These are phyloP conservation scores for Oryza officinalis DNA, from an alignment of 176 grass and related monocot genomes.

Conservation along the genomic window DNA sequence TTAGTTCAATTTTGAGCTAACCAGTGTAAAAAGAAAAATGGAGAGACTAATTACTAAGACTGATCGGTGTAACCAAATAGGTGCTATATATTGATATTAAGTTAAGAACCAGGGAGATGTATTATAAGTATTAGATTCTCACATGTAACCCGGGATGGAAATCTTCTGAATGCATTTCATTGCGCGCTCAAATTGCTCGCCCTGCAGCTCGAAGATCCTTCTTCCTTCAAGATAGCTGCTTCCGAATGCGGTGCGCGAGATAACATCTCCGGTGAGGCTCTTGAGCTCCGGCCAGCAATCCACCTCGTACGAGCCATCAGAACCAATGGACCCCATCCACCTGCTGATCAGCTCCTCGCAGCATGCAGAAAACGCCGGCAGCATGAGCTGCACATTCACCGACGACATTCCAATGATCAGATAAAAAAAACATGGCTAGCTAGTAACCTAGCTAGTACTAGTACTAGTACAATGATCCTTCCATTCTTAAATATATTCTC, in stretches of 20 bases:
- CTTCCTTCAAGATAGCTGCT: slow-evolving; percentile 53
- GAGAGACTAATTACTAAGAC: too few relatives aligned
- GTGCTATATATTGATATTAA: not conserved
- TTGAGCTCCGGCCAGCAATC: slow-evolving; percentile 57
- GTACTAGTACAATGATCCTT: too few relatives aligned
- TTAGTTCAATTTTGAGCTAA: too few relatives aligned
- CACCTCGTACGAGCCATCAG: slow-evolving; percentile 36
- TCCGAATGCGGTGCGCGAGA: slow-evolving; percentile 59
- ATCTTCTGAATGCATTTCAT: not conserved
- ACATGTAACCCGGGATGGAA: slow-evolving; percentile 56
- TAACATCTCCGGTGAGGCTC: slow-evolving; percentile 62
- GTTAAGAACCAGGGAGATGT: not conserved
- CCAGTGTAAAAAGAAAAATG: too few relatives aligned
- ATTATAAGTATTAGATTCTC: not conserved
- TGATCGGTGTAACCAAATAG: too few relatives aligned
- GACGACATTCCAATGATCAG: not conserved
- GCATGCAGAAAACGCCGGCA: slow-evolving; percentile 57
- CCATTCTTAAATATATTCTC: too few relatives aligned
- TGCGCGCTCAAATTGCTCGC: slow-evolving; percentile 31
- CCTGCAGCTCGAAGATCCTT: slow-evolving; percentile 55
- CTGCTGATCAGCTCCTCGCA: slow-evolving; percentile 47
- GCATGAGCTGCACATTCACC: slow-evolving; percentile 46
- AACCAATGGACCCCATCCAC: slow-evolving; percentile 36
- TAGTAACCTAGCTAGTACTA: too few relatives aligned
- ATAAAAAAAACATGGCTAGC: not conserved